Conservation (phyloP, 305 asterid genomes). For the Solanum chacoense region DNA sequence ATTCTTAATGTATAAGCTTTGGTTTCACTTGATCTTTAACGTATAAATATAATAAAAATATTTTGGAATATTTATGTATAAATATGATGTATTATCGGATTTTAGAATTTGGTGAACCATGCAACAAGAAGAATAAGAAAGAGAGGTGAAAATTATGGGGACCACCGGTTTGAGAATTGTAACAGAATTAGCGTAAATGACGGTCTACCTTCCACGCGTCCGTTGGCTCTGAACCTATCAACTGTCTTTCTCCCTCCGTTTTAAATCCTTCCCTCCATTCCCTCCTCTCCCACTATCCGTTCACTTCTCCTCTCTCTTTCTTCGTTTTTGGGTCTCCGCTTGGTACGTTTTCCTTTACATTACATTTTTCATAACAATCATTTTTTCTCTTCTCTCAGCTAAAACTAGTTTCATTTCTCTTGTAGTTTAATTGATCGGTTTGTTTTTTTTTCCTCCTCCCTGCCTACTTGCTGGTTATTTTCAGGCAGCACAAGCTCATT, state of each 20-base stretch:
- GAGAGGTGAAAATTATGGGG: neutral
- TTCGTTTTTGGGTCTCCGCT: neutral
- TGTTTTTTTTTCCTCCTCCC: neutral
- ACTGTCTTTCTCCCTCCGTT: neutral
- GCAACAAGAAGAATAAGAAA: neutral
- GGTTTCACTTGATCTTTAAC: neutral
- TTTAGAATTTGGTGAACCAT: neutral
- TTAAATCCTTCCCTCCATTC: constrained; percentile 5
- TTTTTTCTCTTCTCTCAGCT: neutral
- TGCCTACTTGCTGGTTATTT: neutral
- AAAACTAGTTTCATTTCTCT: neutral
- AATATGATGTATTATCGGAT: neutral
- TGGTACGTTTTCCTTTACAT: neutral
- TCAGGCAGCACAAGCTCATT: neutral
- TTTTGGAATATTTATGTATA: neutral
- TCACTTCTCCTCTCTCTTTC: neutral
- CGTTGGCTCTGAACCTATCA: neutral
- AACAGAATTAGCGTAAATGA: neutral
- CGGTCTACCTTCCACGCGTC: neutral
- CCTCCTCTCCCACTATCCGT: neutral
- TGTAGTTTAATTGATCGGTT: neutral
- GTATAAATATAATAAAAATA: neutral
- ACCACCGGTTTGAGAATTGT: neutral
- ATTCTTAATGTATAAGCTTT: no score
- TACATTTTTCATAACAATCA: neutral